Evolutionary conservation across 2,329 filamentous ascomycete species (phyloP).

Genomic region (Dactylella cylindrospora): DNA sequence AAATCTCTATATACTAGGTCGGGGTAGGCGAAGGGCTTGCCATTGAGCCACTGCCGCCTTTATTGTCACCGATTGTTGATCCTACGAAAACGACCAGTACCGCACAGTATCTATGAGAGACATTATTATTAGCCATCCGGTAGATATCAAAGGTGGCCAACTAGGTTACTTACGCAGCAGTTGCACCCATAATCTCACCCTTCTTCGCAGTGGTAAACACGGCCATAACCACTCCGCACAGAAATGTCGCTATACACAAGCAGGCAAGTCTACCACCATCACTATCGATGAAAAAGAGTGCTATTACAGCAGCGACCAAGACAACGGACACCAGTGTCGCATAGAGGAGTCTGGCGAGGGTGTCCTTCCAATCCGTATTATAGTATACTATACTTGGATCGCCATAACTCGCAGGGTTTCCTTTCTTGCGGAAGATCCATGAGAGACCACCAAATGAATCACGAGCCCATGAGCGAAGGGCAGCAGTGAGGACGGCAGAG

Average conservation of each 20-base stretch:
- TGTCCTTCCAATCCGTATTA: slow-evolving; percentile 27
- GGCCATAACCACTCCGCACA: slow-evolving; percentile 30
- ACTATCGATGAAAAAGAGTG: slow-evolving; percentile 15
- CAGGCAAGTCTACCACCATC: slow-evolving; percentile 8
- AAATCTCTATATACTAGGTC: no score
- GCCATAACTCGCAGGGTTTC: slow-evolving; percentile 25
- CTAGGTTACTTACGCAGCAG: slow-evolving; percentile 28
- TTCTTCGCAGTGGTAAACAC: slow-evolving; percentile 40
- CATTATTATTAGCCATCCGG: not conserved
- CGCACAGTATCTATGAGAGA: slow-evolving; percentile 29
- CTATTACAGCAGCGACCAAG: slow-evolving; percentile 27
- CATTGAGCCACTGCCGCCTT: slow-evolving; percentile 2
- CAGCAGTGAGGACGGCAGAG: slow-evolving; percentile 32
- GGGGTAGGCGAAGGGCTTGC: no score
- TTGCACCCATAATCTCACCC: slow-evolving; percentile 40
- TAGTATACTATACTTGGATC: slow-evolving; percentile 31
- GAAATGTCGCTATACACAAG: slow-evolving; percentile 30
- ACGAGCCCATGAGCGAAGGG: slow-evolving; percentile 13
- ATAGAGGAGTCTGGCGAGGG: slow-evolving; percentile 14
- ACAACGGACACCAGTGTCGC: slow-evolving; percentile 16
- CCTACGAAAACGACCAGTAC: slow-evolving; percentile 42
- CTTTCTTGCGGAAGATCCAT: slow-evolving; percentile 30
- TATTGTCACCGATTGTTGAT: slow-evolving; percentile 17
- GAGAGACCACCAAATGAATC: slow-evolving; percentile 10
- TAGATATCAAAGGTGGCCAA: not conserved